Evolutionary conservation across 108 stramenopile genomes (phyloP), one percentile per base, ranked within the genome.

Genomic region (Epipyxis sp.): DNA sequence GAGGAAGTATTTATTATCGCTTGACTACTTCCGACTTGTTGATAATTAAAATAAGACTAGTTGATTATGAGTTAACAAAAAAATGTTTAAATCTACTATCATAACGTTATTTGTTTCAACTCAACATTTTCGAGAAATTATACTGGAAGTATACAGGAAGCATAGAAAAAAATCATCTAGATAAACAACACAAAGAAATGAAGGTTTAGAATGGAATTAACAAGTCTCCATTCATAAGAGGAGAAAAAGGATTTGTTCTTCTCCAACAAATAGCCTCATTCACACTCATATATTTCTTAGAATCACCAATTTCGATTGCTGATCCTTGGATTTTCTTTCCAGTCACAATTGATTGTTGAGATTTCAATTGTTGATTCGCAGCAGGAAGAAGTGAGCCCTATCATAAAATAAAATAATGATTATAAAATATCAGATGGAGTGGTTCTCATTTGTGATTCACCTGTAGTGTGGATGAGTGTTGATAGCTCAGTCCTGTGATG

Each of bases 381-480:
- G 43, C 71, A 32, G 71, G 71, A 16, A 74, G 32, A 13, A 74
- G 32, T 10, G 71, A 74, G 20, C 71, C 71, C 71, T 74, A 32
- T 6, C 13, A 6, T 13, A 50, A 50, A 6, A 20, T 13, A 50
- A 50, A 13, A 50, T 13, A 46, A 74, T 39, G 71, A 35, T 27
- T 57, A 57, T 25, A 57, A 20, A 57, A 57, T 25, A 25, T 57
- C 25, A 16, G 54, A 57, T 25, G 25, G 54, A 16, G 25, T 25
- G 25, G 35, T 20, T 50, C 20, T 16, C 13, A 65, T 65, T 3
- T 32, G 34, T 65, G 3, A 65, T 37, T 35, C 20, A 65, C 34
- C 20, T 35, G 34, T 10, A 65, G 25, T 65, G 6, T 35, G 3
- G 13, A 37, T 29, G 34, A 6, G 6, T 65, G 25, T 65, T 32